phyloP scores from a whole-genome alignment of 257 asterid genomes.

The Solanum acaule region DNA sequence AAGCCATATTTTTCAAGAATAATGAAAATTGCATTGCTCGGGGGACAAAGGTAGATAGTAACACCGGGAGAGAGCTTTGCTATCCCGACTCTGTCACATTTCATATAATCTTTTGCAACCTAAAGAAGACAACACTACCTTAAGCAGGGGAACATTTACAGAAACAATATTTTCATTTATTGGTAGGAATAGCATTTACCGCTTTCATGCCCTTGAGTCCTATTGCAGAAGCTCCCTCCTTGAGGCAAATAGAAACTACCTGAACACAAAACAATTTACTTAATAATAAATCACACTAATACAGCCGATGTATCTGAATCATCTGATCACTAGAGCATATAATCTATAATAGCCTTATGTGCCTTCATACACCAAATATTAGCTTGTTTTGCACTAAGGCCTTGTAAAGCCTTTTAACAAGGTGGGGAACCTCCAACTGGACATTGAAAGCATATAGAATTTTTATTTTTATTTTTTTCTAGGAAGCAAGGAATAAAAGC shows the following conservation, averaged over 20 bases:
- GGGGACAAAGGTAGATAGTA: slow-evolving; percentile 17
- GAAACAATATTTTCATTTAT: not conserved
- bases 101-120: slow-evolving; percentile 7
- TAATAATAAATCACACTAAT: not conserved
- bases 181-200: slow-evolving; percentile 2
- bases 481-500: not conserved
- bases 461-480: not conserved
- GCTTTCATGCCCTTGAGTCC: slow-evolving; percentile 9
- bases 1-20: slow-evolving; percentile 15
- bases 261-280: not conserved
- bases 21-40: slow-evolving; percentile 11
- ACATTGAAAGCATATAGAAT: not conserved
- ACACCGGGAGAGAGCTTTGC: slow-evolving; percentile 12
- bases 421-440: not conserved
- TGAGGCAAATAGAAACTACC: slow-evolving; percentile 18
- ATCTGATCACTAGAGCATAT: not conserved
- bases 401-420: not conserved
- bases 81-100: slow-evolving; percentile 10
- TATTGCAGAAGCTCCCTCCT: slow-evolving; percentile 12
- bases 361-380: not conserved
- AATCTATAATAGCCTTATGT: not conserved
- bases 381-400: not conserved
- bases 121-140: not conserved
- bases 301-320: not conserved
- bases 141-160: not conserved